A percentile compares a stretch with the other conserved stretches of the same genome.
Conservation (phyloP, 345 rosid species). For the Eucalyptus polybractea region DNA sequence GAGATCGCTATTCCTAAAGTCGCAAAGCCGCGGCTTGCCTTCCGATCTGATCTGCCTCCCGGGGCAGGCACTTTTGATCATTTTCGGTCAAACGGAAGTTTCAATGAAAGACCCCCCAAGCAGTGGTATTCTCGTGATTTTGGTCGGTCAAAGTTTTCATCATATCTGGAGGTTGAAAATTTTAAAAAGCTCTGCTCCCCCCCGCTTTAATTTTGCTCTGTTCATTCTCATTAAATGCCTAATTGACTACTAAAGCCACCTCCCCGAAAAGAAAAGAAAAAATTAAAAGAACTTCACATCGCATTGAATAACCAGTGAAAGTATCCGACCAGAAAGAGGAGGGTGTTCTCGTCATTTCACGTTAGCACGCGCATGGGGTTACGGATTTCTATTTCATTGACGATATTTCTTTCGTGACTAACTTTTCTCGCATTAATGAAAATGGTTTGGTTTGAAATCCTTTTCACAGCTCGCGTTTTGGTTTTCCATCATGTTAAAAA, state of each 20-base stretch:
- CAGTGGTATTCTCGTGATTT: neutral
- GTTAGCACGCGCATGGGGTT: neutral
- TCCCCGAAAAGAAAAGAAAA: neutral
- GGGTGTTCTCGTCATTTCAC: neutral
- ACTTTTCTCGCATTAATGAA: neutral
- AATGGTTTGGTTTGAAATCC: neutral
- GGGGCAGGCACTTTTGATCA: no score
- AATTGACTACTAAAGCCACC: neutral
- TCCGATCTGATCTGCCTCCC: neutral
- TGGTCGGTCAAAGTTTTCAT: constrained; percentile 34
- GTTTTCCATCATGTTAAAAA: neutral
- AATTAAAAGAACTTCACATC: neutral
- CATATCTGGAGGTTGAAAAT: constrained; percentile 12
- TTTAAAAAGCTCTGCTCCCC: constrained; percentile 29
- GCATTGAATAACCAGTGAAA: neutral
- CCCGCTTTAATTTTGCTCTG: constrained; percentile 15
- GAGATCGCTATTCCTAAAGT: neutral
- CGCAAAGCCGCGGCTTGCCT: neutral
- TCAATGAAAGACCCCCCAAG: neutral
- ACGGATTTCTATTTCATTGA: neutral
- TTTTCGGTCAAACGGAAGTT: neutral
- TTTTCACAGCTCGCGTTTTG: no score
- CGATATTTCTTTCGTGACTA: neutral
- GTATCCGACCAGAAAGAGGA: neutral
- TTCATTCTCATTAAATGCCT: constrained; percentile 14